Conservation (phyloP, 352 stramenopile species). For the Phytopythium litorale region DNA sequence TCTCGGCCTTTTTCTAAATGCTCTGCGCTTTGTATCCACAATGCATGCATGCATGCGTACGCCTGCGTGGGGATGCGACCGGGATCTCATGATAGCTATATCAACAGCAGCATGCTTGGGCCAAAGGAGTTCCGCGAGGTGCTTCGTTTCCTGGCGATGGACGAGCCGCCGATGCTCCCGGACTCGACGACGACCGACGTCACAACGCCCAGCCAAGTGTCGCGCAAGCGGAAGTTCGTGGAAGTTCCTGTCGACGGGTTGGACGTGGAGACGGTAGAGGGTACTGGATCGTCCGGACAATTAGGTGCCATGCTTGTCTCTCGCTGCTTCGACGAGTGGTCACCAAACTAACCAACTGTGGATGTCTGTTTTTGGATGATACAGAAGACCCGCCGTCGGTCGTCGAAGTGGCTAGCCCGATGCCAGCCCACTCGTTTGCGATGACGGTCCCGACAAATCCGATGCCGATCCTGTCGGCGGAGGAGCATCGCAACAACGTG, state of each 20-base stretch:
- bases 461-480: slow-evolving; percentile 9
- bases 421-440: slow-evolving; percentile 21
- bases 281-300: slow-evolving; percentile 3
- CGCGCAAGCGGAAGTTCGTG: slow-evolving; percentile 81
- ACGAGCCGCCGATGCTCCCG: slow-evolving; percentile 70
- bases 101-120: slow-evolving; percentile 72
- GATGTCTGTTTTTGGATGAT: not conserved
- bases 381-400: slow-evolving; percentile 36
- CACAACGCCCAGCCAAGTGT: slow-evolving; percentile 24
- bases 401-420: slow-evolving; percentile 40
- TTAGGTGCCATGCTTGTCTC: slow-evolving; percentile 1
- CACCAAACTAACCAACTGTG: not conserved
- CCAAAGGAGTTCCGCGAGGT: slow-evolving; percentile 86
- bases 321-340: not conserved
- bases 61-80: slow-evolving; percentile 1
- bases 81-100: slow-evolving; percentile 61
- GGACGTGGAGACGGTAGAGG: slow-evolving; percentile 8
- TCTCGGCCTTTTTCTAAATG: slow-evolving; percentile 22
- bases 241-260: slow-evolving; percentile 44
- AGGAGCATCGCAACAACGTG: slow-evolving; percentile 44
- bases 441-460: slow-evolving; percentile 29
- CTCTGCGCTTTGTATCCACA: slow-evolving; percentile 8
- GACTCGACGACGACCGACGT: slow-evolving; percentile 38
- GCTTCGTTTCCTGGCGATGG: slow-evolving; percentile 81
- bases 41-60: slow-evolving; percentile 8